Evolutionary conservation across 352 stramenopile genomes (phyloP).

Genomic region (Thraustochytrium sp.): DNA sequence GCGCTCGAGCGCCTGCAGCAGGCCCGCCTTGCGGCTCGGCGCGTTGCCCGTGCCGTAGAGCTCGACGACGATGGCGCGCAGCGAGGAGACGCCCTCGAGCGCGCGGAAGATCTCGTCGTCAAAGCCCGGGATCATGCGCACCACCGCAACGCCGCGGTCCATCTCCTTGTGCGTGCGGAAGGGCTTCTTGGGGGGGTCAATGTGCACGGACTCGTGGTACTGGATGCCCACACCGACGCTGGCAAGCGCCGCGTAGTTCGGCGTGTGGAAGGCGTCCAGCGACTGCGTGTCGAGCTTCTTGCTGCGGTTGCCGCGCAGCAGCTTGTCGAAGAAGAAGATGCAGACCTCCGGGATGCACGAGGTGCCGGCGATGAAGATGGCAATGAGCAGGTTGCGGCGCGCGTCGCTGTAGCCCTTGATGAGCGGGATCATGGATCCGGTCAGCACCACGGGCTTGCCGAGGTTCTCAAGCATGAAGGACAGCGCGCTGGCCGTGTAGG

Average conservation of each 20-base stretch:
- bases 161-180: slow-evolving; percentile 81
- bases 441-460: slow-evolving; percentile 89
- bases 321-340: slow-evolving; percentile 79
- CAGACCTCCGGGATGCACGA: slow-evolving; percentile 63
- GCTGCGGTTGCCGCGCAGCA: slow-evolving; percentile 86
- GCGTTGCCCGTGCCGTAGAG: slow-evolving; percentile 92
- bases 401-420: slow-evolving; percentile 92
- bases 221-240: slow-evolving; percentile 85
- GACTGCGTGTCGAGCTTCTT: slow-evolving; percentile 90
- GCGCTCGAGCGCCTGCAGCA: slow-evolving; percentile 73
- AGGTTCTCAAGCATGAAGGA: slow-evolving; percentile 96
- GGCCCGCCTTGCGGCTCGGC: slow-evolving; percentile 72
- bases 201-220: slow-evolving; percentile 76
- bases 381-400: slow-evolving; percentile 91
- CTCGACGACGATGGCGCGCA: slow-evolving; percentile 77
- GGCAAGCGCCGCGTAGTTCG: slow-evolving; percentile 87
- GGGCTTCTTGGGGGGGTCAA: slow-evolving; percentile 71
- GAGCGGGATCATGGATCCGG: slow-evolving; percentile 89
- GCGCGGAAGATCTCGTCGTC: slow-evolving; percentile 73
- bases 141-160: slow-evolving; percentile 81
- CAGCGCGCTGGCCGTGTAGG: slow-evolving; percentile 86
- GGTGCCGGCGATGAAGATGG: slow-evolving; percentile 47
- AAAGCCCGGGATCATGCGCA: slow-evolving; percentile 78
- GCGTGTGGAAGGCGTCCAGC: slow-evolving; percentile 91
- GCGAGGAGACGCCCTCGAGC: slow-evolving; percentile 54